Evolutionary conservation across 140 eudicot genomes (phyloP), one percentile per base, ranked within the genome.

Genomic region (Bidens hawaiensis): DNA sequence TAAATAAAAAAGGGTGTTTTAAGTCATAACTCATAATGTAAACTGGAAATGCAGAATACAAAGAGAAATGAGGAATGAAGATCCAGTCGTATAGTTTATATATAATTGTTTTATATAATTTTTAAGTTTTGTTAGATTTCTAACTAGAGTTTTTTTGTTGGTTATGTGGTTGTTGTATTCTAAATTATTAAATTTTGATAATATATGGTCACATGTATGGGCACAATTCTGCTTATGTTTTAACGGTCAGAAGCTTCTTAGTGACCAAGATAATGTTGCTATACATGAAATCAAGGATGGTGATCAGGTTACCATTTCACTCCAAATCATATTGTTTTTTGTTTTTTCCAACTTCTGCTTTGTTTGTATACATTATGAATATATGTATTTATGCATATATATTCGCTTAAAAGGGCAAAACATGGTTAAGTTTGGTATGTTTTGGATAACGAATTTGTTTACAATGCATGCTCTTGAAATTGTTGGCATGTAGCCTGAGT

Each of bases 201-300:
- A 30, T 76, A 23, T 66, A 6, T 11, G 46, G 97, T 65, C 83
- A 19, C 94, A 87, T 76, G 90, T 90, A 6, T 90, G 97, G 97
- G 90, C 84, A 2, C 88, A 87, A 56, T 90, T 90, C 77, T 90
- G 97, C 76, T 76, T 90, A 38, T 75, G 79, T 75, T 88, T 77
- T 27, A 73, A 79, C 42, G 88, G 96, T 75, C 76, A 70, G 73
- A 90, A 79, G 84, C 85, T 90, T 54, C 67, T 87, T 27, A 49
- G 11, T 43, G 90, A 90, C 71, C 70, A 41, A 48, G 84, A 82
- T 61, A 30, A 22, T 55, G 68, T 65, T 13, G 73, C 42, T 67
- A 47, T 69, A 62, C 77, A 79, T 56, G 77, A 84, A 48, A 78
- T 90, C 56, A 79, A 75, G 67, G 97, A 90, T 34, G 96, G 97